A percentile compares a stretch with the other conserved stretches of the same genome.
These are phyloP conservation scores for Saturnispora besseyi DNA, from an alignment of 805 yeast species.

Conservation along the genomic window DNA sequence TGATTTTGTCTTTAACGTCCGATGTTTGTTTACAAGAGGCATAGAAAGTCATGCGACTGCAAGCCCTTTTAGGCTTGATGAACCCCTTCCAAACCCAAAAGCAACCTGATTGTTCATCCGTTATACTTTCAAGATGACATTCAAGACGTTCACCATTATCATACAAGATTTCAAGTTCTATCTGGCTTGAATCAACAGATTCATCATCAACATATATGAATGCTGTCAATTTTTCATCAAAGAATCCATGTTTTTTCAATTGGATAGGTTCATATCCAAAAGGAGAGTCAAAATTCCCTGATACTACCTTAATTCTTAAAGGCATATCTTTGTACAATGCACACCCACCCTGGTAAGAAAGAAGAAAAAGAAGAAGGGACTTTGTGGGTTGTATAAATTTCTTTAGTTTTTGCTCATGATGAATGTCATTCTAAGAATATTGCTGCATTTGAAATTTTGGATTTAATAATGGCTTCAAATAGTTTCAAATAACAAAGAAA, in stretches of 20 bases:
- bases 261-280: slow-evolving; percentile 18
- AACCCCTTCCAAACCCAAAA: slow-evolving; percentile 4
- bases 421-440: no score
- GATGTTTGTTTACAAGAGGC: not conserved
- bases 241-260: slow-evolving; percentile 28
- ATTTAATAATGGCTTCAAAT: no score
- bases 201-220: slow-evolving; percentile 3
- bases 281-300: not conserved
- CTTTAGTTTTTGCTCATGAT: no score
- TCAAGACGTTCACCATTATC: not conserved
- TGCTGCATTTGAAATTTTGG: no score
- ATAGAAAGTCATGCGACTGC: not conserved
- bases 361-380: not conserved
- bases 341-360: slow-evolving; percentile 6
- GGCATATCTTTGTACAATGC: not conserved
- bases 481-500: no score
- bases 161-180: not conserved
- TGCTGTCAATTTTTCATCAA: slow-evolving; percentile 14
- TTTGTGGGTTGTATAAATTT: no score
- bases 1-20: not conserved
- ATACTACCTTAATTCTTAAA: slow-evolving; percentile 1
- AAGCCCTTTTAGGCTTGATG: not conserved
- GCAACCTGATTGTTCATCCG: not conserved
- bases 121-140: not conserved
- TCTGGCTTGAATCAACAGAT: not conserved